Evolutionary conservation across 495 filamentous ascomycete species (phyloP).

Genomic region (Apodospora peruviana): DNA sequence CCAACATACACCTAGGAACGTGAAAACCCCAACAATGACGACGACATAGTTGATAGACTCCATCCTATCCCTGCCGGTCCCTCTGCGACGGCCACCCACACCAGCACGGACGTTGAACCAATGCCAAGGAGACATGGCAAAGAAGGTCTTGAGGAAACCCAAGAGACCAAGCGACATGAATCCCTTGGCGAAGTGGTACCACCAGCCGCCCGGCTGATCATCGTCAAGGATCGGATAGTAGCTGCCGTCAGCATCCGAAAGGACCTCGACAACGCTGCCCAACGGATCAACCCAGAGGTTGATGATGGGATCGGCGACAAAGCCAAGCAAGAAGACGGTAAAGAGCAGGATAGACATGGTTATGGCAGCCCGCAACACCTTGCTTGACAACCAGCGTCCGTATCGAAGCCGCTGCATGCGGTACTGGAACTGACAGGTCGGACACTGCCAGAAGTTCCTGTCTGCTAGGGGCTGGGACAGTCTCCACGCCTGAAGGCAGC

Average conservation of each 20-base stretch:
- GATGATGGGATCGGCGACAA: conserved; percentile 89
- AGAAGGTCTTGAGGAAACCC: conserved; percentile 76
- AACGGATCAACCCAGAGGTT: conserved; percentile 77
- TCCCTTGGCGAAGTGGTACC: conserved; percentile 82
- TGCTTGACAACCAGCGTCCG: conserved; percentile 69
- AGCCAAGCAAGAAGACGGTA: conserved; percentile 74
- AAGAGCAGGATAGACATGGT: conserved; percentile 65
- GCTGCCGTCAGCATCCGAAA: conserved; percentile 29
- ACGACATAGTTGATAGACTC: conserved; percentile 71
- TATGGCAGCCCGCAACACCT: conserved; percentile 53
- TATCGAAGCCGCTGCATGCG: conserved; percentile 71
- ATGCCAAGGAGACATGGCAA: conserved; percentile 67
- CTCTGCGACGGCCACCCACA: conserved; percentile 45
- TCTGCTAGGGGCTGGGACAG: conserved; percentile 62
- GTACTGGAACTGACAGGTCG: conserved; percentile 83
- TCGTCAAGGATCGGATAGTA: conserved; percentile 28
- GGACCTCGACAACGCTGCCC: conserved; percentile 34
- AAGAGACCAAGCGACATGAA: conserved; percentile 77
- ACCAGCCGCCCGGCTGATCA: conserved; percentile 54
- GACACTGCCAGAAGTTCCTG: conserved; percentile 78
- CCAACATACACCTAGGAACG: conserved; percentile 72
- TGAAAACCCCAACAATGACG: conserved; percentile 71
- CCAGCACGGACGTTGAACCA: conserved; percentile 65
- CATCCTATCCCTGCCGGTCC: conserved; percentile 64
- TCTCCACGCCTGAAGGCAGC: conserved; percentile 86